Base-by-base conservation (phyloP, 257 asterid genomes). In the Petrea volubilis region DNA sequence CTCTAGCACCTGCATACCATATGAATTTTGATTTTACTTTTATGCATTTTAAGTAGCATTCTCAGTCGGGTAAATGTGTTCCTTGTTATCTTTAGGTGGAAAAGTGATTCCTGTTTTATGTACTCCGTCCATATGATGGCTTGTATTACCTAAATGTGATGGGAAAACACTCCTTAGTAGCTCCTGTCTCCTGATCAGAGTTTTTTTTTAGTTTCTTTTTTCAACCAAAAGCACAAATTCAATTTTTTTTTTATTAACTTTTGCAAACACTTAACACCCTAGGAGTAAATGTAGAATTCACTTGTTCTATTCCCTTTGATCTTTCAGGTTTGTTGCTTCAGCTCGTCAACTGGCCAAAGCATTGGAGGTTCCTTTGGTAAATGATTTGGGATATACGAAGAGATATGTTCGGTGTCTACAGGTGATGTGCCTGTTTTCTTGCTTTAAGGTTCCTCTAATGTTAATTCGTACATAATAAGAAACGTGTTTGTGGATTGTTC, bases 301-400 rank as follows among this genome's bases (percentile, higher is more conserved):
- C 61, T 46, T 68, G 29, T 59, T 38, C 38, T 46, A 0, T 63
- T 13, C 56, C 58, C 18, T 63, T 56, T 68, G 43, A 47, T 6
- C 60, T 72, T 21, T 36, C 82, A 95, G 98, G 99, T 90, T 92
- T 83, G 90, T 90, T 78, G 84, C 96, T 50, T 88, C 99, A 59
- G 99, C 95, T 75, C 95, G 97, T 77, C 98, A 95, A 72, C 77
- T 95, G 65, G 96, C 95, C 67, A 95, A 95, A 79, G 90, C 98
- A 55, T 79, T 91, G 86, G 99, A 95, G 82, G 96, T 88, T 51
- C 99, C 99, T 2, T 68, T 92, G 69, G 98, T 95, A 65, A 95
- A 95, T 74, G 99, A 95, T 84, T 80, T 95, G 76, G 99, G 99
- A 64, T 92, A 92, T 76, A 91, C 97, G 27, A 95, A 94, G 87